Percentiles rank a stretch among this genome's conserved stretches.
These are phyloP conservation scores for Erysimum pusillum DNA, from an alignment of 441 rosid species.

Conservation along the genomic window DNA sequence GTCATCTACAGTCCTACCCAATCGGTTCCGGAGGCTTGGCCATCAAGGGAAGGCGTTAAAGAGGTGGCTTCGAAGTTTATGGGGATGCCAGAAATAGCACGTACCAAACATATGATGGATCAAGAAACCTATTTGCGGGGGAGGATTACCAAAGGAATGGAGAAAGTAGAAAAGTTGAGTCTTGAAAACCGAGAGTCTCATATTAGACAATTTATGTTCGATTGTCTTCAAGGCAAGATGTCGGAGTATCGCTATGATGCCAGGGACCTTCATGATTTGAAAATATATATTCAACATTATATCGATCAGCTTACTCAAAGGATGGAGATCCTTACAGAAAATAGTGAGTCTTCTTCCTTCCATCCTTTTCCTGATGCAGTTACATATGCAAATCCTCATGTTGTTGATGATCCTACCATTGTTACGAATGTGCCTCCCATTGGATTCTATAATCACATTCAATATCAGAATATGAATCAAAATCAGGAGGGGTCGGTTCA, in stretches of 20 bases:
- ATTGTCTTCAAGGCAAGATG: background rate
- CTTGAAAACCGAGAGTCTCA: background rate
- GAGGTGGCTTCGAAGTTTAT: constrained; percentile 45
- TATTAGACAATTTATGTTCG: background rate
- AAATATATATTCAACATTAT: background rate
- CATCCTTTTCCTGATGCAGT: background rate
- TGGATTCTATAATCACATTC: background rate
- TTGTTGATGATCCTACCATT: background rate
- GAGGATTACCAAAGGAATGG: background rate
- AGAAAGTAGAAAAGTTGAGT: background rate
- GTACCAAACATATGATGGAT: constrained; percentile 54
- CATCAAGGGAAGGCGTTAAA: constrained; percentile 47
- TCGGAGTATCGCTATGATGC: background rate
- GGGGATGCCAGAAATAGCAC: constrained; percentile 53
- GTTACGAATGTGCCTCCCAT: background rate
- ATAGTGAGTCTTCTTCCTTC: background rate
- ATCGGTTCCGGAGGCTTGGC: constrained; percentile 56
- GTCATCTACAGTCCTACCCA: constrained; percentile 36
- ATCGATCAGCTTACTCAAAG: background rate
- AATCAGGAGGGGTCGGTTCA: background rate
- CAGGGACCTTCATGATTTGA: background rate
- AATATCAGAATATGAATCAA: background rate
- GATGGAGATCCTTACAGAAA: background rate
- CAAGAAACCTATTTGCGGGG: constrained; percentile 40
- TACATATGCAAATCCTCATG: background rate